Evolutionary conservation across 768 basidiomycete genomes (phyloP).

Genomic region (Xerocomellus dryophilus): DNA sequence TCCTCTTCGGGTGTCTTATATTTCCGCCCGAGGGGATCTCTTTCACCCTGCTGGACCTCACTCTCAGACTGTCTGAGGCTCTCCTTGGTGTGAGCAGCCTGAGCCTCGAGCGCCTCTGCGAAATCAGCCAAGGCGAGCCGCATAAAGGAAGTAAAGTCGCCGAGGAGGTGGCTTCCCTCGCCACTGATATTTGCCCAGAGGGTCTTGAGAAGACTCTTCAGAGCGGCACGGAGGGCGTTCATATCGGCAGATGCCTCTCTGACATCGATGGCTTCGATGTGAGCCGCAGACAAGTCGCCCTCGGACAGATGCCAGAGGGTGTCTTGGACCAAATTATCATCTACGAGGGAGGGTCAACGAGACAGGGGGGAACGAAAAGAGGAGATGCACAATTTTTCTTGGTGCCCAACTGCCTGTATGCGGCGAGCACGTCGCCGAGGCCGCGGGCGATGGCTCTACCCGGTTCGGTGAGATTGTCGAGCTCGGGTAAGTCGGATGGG

Average conservation of each 20-base stretch:
- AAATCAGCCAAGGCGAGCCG: constrained; percentile 66
- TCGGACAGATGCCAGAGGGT: constrained; percentile 63
- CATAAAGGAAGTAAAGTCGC: constrained; percentile 62
- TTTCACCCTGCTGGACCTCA: constrained; percentile 58
- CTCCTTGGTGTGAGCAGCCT: constrained; percentile 51
- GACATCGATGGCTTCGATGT: constrained; percentile 36
- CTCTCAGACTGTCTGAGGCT: constrained; percentile 52
- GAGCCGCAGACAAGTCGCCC: constrained; percentile 45
- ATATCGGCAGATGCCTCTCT: constrained; percentile 51
- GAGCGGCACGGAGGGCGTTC: constrained; percentile 44
- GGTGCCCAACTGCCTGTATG: constrained; percentile 51
- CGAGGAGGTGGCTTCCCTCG: constrained; percentile 52
- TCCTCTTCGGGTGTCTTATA: constrained; percentile 42
- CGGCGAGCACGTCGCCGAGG: constrained; percentile 50
- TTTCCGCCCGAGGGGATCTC: constrained; percentile 55
- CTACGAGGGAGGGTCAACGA: constrained; percentile 32
- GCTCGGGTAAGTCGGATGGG: constrained; percentile 38
- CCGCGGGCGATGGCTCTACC: constrained; percentile 52
- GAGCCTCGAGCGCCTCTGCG: constrained; percentile 54
- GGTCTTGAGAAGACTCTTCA: constrained; percentile 50
- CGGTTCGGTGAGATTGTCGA: constrained; percentile 49
- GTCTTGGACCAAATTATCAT: constrained; percentile 62
- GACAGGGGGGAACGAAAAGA: background rate
- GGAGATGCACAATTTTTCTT: constrained; percentile 55
- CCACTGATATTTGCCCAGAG: constrained; percentile 51